Conservation (phyloP, 306 rosid genomes). For the Luffa aegyptiaca region DNA sequence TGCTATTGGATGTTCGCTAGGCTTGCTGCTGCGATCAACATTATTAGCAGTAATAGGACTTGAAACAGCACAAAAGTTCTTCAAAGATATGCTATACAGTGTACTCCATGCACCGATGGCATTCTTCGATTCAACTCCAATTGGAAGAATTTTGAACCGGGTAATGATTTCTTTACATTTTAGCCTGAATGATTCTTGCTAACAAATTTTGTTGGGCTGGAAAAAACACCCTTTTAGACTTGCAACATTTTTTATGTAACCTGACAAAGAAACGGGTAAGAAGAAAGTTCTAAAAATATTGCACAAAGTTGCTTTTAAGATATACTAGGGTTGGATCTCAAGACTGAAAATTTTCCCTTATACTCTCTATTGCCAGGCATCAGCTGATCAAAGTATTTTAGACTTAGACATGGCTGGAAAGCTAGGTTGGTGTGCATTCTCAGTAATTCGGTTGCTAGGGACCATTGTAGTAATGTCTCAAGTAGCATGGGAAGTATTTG, state of each 20-base stretch:
- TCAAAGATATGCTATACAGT: constrained; percentile 60
- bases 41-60: constrained; percentile 61
- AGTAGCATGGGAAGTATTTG: constrained; percentile 15
- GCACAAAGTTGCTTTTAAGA: not conserved
- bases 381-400: constrained; percentile 12
- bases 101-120: constrained; percentile 77
- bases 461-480: constrained; percentile 13
- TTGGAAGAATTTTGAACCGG: constrained; percentile 89
- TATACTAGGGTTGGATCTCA: not conserved
- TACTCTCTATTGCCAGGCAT: not conserved
- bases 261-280: not conserved
- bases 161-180: constrained; percentile 23
- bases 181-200: not conserved
- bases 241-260: not conserved
- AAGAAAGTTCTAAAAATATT: constrained; percentile 5
- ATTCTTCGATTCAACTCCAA: constrained; percentile 89
- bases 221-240: not conserved
- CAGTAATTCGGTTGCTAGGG: constrained; percentile 7
- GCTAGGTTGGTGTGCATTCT: constrained; percentile 10
- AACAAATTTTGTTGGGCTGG: not conserved
- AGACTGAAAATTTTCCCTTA: not conserved
- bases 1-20: constrained; percentile 60
- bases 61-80: constrained; percentile 62
- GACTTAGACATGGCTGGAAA: constrained; percentile 5
- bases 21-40: constrained; percentile 46